A percentile compares a stretch with the other conserved stretches of the same genome.
Conservation (phyloP, 495 filamentous ascomycete species). For the Neurospora sp. region DNA sequence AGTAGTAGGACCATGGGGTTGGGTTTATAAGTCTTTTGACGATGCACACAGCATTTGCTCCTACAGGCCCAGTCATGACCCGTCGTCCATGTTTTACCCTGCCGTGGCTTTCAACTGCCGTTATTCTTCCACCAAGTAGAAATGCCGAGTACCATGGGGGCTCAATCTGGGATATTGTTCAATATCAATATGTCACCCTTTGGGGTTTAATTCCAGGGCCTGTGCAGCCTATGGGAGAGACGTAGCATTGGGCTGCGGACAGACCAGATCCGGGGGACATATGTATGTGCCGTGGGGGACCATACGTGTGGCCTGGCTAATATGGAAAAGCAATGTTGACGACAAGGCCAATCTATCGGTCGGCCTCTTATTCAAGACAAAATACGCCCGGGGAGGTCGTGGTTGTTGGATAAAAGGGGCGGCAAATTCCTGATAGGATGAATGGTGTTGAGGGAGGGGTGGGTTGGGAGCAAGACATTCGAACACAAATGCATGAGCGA, state of each 20-base stretch:
- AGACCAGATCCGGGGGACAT: background rate
- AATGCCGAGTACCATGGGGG: conserved; percentile 6
- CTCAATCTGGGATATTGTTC: background rate
- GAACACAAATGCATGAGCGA: background rate
- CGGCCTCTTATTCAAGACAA: no score
- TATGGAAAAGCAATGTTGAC: background rate
- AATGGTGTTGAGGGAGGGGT: background rate
- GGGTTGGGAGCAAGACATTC: background rate
- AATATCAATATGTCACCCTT: conserved; percentile 2
- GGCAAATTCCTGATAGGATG: background rate
- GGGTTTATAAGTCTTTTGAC: background rate
- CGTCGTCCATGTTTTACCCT: background rate
- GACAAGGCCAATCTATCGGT: background rate
- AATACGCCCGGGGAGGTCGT: background rate
- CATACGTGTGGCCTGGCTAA: background rate
- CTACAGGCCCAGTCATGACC: no score
- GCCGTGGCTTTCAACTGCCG: conserved; percentile 1
- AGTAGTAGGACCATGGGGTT: background rate
- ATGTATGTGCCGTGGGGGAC: background rate
- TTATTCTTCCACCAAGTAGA: background rate
- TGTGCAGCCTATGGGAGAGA: background rate
- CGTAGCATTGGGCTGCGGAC: background rate
- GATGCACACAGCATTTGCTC: background rate
- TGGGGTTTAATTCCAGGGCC: background rate
- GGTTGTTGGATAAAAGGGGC: background rate